phyloP scores from a whole-genome alignment of 129 eudicot species.

The Silybum marianum region DNA sequence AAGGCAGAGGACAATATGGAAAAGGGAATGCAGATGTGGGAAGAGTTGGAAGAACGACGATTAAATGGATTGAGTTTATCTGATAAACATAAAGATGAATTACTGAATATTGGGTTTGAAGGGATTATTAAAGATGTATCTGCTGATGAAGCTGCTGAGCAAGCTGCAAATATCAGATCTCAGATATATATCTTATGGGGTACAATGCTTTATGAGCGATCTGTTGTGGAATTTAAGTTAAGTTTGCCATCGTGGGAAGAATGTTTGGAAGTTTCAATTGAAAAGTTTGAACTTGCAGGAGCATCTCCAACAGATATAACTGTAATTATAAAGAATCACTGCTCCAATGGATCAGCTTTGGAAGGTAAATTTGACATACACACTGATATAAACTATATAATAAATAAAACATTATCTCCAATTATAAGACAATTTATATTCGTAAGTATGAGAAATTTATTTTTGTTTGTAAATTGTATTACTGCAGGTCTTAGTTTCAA shows the following conservation, averaged over 20 bases:
- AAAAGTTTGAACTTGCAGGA: conserved; percentile 93
- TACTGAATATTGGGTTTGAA: conserved; percentile 66
- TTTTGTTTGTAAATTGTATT: conserved; percentile 1
- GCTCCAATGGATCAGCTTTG: conserved; percentile 72
- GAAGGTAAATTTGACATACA: conserved; percentile 52
- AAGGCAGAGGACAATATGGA: conserved; percentile 96
- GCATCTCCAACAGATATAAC: conserved; percentile 81
- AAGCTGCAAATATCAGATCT: conserved; percentile 63
- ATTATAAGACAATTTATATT: background rate
- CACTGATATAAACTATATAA: background rate
- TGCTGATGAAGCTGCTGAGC: conserved; percentile 64
- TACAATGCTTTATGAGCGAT: conserved; percentile 85
- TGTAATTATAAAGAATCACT: conserved; percentile 91
- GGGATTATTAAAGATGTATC: conserved; percentile 55
- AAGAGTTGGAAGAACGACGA: conserved; percentile 81
- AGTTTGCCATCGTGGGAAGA: conserved; percentile 87
- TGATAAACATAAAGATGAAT: conserved; percentile 56
- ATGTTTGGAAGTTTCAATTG: conserved; percentile 92
- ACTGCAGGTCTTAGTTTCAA: conserved; percentile 64
- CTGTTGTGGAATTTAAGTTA: conserved; percentile 80
- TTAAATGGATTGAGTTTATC: conserved; percentile 69
- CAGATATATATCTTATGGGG: conserved; percentile 94
- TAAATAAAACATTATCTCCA: background rate
- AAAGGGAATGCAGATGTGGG: conserved; percentile 94
- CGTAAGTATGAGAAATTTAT: background rate